Percentiles rank a stretch among this genome's conserved stretches.
These are phyloP conservation scores for Psidium guajava DNA, from an alignment of 345 rosid genomes.

Conservation along the genomic window DNA sequence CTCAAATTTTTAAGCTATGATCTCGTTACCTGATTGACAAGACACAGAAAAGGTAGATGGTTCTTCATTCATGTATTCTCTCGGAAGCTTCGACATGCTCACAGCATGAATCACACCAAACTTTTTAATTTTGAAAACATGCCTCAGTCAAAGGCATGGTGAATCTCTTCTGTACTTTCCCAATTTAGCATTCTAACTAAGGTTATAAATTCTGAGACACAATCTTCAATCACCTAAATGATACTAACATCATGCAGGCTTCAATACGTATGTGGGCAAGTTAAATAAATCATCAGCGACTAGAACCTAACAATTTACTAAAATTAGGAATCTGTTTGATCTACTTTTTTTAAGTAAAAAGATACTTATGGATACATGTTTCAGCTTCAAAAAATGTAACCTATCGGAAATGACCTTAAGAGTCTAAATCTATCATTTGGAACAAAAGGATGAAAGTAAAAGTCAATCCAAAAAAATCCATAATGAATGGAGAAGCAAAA, in stretches of 20 bases:
- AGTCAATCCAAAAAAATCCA: neutral
- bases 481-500: neutral
- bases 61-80: neutral
- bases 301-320: neutral
- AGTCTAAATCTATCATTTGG: neutral
- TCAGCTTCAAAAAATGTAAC: neutral
- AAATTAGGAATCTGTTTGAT: neutral
- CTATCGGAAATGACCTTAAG: neutral
- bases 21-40: neutral
- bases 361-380: neutral
- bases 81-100: neutral
- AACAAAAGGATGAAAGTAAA: neutral
- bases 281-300: neutral
- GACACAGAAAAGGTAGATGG: neutral
- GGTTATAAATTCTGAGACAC: neutral
- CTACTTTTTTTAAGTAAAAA: neutral
- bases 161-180: neutral
- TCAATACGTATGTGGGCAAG: neutral
- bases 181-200: neutral
- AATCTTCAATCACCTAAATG: neutral
- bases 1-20: neutral
- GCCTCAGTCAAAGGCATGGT: neutral
- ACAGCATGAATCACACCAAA: neutral
- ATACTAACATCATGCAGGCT: neutral
- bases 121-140: neutral